A percentile compares a stretch with the other conserved stretches of the same genome.
These are phyloP conservation scores for Aspergillus mulundensis DNA, from an alignment of 495 filamentous ascomycete species.

Conservation along the genomic window DNA sequence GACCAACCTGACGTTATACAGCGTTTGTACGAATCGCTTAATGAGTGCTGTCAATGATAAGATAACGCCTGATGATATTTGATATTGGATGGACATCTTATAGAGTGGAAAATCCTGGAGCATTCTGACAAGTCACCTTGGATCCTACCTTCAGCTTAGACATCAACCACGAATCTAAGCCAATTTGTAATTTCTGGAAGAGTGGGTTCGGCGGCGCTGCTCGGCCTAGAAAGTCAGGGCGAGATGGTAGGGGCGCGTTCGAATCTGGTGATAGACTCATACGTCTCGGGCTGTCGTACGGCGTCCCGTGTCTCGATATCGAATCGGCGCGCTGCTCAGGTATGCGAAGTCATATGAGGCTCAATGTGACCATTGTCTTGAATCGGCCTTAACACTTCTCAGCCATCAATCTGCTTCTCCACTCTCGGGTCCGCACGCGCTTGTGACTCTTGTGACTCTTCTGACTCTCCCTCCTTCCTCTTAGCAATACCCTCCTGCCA, in stretches of 20 bases:
- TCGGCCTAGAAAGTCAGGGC: background rate
- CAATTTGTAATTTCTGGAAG: background rate
- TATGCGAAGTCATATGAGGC: background rate
- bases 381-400: background rate
- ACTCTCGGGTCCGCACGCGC: background rate
- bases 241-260: background rate
- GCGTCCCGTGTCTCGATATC: background rate
- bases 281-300: background rate
- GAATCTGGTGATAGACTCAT: background rate
- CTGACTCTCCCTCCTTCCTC: background rate
- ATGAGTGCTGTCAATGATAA: background rate
- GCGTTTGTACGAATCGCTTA: constrained; percentile 31
- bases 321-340: background rate
- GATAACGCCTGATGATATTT: background rate
- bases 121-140: background rate
- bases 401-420: background rate
- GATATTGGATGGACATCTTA: background rate
- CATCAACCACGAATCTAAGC: background rate
- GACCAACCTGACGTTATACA: constrained; percentile 2
- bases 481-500: background rate
- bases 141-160: background rate
- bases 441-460: background rate
- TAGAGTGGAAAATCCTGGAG: background rate
- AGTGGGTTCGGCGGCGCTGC: background rate
- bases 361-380: background rate